Evolutionary conservation across 257 asterid genomes (phyloP), one percentile per base, ranked within the genome.

Genomic region (Nicotiana undulata): DNA sequence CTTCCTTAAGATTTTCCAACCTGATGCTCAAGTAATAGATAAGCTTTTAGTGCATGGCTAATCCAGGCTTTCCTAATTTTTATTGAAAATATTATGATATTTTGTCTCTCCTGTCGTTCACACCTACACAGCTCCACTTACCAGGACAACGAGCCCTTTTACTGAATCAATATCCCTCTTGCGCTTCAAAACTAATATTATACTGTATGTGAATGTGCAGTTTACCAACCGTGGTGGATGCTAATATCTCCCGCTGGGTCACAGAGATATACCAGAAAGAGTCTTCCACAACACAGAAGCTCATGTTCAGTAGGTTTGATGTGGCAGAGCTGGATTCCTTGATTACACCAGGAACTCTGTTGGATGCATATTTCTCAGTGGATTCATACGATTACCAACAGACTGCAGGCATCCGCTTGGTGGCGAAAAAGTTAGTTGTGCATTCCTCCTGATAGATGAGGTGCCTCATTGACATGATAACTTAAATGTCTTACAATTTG

Each of bases 251-350:
- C 22, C 86, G 87, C 77, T 90, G 92, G 90, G 87, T 84, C 60
- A 92, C 97, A 0, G 98, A 95, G 88, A 92, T 96, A 53, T 94
- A 91, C 89, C 88, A 82, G 53, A 82, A 86, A 83, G 97, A 91
- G 75, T 63, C 86, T 77, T 84, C 88, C 5, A 70, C 88, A 75
- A 79, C 83, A 37, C 95, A 87, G 77, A 90, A 85, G 90, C 89
- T 91, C 24, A 85, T 79, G 79, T 90, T 89, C 84, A 88, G 92
- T 82, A 85, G 84, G 84, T 89, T 82, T 55, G 98, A 96, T 49
- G 85, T 80, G 22, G 29, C 20, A 22, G 95, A 90, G 83, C 85
- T 94, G 79, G 89, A 88, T 37, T 80, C 92, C 63, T 63, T 93
- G 34, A 58, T 93, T 79, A 80, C 85, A 52, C 93, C 94, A 0